These are phyloP conservation scores for Vachellia pachyceras DNA, from an alignment of 306 rosid species.

Conservation along the genomic window DNA sequence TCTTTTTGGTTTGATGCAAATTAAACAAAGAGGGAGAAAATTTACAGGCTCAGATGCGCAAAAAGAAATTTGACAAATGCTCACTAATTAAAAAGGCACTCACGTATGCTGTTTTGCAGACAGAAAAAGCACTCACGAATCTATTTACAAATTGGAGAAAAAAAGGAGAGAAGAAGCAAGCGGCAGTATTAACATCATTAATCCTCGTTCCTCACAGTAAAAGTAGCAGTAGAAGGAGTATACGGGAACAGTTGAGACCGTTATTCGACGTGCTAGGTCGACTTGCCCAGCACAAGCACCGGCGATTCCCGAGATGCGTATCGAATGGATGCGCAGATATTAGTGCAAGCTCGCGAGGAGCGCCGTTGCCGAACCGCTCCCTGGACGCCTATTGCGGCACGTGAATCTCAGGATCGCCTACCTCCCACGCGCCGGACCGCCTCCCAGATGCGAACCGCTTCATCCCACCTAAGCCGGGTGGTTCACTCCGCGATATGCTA, in stretches of 20 bases:
- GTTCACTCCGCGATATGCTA: slow-evolving; percentile 57
- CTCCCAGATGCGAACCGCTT: slow-evolving; percentile 83
- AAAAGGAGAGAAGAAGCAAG: background rate
- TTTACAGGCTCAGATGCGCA: no score
- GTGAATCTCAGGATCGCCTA: slow-evolving; percentile 48
- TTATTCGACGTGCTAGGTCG: slow-evolving; percentile 70
- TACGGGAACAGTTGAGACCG: slow-evolving; percentile 43
- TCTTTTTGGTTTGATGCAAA: no score
- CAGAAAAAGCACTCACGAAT: slow-evolving; percentile 3
- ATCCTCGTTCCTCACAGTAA: no score
- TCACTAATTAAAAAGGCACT: no score
- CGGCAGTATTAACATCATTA: background rate
- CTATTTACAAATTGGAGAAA: slow-evolving; percentile 48
- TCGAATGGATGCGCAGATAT: background rate
- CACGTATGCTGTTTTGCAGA: no score
- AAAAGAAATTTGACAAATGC: no score
- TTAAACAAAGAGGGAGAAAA: no score
- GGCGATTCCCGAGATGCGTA: slow-evolving; percentile 27
- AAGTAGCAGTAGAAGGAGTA: background rate
- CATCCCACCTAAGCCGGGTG: slow-evolving; percentile 71
- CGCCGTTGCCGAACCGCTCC: slow-evolving; percentile 15
- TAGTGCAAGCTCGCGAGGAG: background rate
- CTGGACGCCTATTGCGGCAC: slow-evolving; percentile 12
- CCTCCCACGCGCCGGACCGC: slow-evolving; percentile 66
- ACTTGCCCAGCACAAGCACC: no score